These are phyloP conservation scores for Nidularia pulvinata DNA, from an alignment of 768 basidiomycete genomes.

Conservation along the genomic window DNA sequence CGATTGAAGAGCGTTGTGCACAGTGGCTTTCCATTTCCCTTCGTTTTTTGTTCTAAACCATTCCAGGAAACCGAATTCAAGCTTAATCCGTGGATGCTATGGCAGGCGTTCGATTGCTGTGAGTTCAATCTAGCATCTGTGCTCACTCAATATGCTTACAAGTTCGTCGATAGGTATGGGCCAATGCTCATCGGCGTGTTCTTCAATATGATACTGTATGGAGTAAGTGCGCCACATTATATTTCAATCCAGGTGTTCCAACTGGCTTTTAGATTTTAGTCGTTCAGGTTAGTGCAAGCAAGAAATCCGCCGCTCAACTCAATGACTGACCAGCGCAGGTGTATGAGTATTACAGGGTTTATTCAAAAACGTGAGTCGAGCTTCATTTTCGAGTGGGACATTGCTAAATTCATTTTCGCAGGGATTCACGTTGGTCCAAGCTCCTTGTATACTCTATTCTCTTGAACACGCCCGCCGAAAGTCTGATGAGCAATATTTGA, in stretches of 20 bases:
- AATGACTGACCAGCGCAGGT: constrained; percentile 1
- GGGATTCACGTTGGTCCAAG: constrained; percentile 10
- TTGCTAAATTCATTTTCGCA: not conserved
- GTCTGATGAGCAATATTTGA: not conserved
- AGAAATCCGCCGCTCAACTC: not conserved
- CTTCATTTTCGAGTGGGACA: not conserved
- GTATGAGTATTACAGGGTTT: constrained; percentile 12
- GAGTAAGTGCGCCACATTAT: not conserved
- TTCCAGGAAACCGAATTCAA: too few relatives aligned
- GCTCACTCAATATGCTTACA: too few relatives aligned
- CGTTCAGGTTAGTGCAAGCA: not conserved
- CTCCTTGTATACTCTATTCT: constrained; percentile 4
- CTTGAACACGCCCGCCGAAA: not conserved
- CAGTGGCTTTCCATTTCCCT: too few relatives aligned
- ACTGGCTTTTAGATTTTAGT: not conserved
- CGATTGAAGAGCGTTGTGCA: too few relatives aligned
- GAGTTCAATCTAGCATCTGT: not conserved
- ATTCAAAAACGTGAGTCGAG: constrained; percentile 7
- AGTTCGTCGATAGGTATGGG: constrained; percentile 6
- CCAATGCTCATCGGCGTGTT: constrained; percentile 10
- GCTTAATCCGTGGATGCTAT: not conserved
- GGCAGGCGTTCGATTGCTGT: constrained; percentile 5
- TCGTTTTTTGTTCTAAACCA: too few relatives aligned
- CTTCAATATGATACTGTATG: constrained; percentile 4
- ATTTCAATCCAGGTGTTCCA: not conserved